Evolutionary conservation across 2,329 filamentous ascomycete species (phyloP).

Genomic region (Coniella vitis): DNA sequence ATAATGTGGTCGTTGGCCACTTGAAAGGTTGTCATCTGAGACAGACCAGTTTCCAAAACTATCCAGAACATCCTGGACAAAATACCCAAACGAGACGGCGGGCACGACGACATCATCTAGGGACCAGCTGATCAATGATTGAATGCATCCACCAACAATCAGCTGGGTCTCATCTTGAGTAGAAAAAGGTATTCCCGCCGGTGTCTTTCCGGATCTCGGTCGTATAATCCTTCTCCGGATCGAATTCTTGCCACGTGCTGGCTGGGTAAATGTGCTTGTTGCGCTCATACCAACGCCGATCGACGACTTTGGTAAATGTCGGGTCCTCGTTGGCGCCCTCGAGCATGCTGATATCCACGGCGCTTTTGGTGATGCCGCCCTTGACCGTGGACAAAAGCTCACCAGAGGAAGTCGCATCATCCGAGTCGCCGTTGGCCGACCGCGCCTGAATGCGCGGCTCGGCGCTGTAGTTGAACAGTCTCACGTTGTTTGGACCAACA

Average conservation of each 20-base stretch:
- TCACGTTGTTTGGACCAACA: conserved; percentile 60
- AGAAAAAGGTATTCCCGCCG: conserved; percentile 92
- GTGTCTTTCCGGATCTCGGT: conserved; percentile 72
- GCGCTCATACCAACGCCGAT: conserved; percentile 91
- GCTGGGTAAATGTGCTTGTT: conserved; percentile 99
- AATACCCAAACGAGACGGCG: too few species aligned
- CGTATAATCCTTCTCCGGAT: conserved; percentile 80
- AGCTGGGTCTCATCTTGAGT: conserved; percentile 39
- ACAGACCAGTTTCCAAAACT: not conserved
- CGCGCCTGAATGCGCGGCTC: conserved; percentile 33
- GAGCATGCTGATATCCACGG: conserved; percentile 46
- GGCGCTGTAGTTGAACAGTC: conserved; percentile 69
- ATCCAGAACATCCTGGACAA: not conserved
- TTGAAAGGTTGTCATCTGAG: conserved; percentile 1
- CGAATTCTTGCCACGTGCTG: conserved; percentile 92
- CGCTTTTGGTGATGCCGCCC: conserved; percentile 28
- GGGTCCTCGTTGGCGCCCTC: conserved; percentile 78
- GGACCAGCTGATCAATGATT: too few species aligned
- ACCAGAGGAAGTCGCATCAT: conserved; percentile 2
- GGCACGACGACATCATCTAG: too few species aligned
- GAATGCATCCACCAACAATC: not conserved
- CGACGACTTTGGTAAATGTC: conserved; percentile 83
- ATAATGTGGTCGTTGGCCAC: conserved; percentile 24
- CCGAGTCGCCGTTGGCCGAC: not conserved
- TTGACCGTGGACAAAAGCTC: conserved; percentile 33